Evolutionary conservation across 1,284 basidiomycete genomes (phyloP), one percentile per base, ranked within the genome.

Genomic region (Apiotrichum gracile): DNA sequence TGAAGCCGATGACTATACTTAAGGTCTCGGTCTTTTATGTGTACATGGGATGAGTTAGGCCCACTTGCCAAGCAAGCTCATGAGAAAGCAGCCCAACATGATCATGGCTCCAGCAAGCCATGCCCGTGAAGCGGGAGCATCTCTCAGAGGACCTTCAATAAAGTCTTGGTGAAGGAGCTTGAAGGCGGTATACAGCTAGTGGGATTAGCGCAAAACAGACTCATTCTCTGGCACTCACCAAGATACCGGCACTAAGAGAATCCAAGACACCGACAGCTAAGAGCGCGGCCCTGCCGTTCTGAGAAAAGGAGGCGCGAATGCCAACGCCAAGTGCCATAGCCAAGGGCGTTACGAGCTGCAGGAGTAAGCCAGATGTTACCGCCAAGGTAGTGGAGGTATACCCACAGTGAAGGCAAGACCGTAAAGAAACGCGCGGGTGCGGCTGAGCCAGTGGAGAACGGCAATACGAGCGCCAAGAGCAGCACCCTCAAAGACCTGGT

Each of bases 241-340:
- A 74, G 64, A 97, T 91, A 4, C 92, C 93, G 0, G 89, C 82
- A 51, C 87, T 91, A 40, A 90, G 74, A 8, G 90, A 81, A 68
- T 96, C 58, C 39, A 70, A 57, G 37, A 70, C 64, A 17, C 68
- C 68, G 27, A 70, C 62, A 5, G 67, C 59, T 2, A 69, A 49
- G 17, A 70, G 51, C 3, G 63, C 60, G 2, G 67, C 58, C 34
- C 55, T 62, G 16, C 68, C 66, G 47, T 68, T 69, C 22, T 61
- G 59, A 9, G 60, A 61, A 56, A 68, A 69, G 7, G 60, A 61
- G 45, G 61, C 38, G 48, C 62, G 61, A 5, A 68, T 62, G 19
- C 64, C 64, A 17, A 68, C 64, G 22, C 66, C 66, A 26, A 66
- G 61, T 4, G 61, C 64, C 41, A 65, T 62, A 13, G 61, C 66